A percentile compares a stretch with the other conserved stretches of the same genome.
Conservation (phyloP, 1,284 basidiomycete genomes). For the Sporisorium scitamineum region DNA sequence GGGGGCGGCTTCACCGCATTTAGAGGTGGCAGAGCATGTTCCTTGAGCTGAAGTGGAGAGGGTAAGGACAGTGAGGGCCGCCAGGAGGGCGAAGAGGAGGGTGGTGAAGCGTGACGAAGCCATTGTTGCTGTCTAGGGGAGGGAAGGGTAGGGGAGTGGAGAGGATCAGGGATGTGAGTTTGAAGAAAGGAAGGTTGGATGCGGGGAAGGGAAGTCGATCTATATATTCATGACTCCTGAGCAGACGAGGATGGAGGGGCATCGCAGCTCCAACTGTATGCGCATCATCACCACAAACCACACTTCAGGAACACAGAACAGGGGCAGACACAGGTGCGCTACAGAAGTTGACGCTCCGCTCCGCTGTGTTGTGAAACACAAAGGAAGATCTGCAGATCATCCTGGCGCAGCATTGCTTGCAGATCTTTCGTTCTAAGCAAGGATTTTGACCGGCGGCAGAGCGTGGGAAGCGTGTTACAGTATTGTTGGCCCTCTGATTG, state of each 20-base stretch:
- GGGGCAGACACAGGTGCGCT: too few species aligned
- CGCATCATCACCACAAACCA: not conserved
- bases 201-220: not conserved
- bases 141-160: not conserved
- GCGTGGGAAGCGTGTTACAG: not conserved
- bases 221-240: not conserved
- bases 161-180: constrained; percentile 11
- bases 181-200: not conserved
- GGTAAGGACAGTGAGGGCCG: constrained; percentile 20
- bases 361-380: not conserved
- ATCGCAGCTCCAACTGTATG: too few species aligned
- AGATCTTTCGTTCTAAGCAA: not conserved
- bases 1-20: constrained; percentile 32
- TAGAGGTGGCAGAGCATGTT: constrained; percentile 28
- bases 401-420: not conserved
- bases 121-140: constrained; percentile 8
- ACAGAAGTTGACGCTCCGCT: too few species aligned
- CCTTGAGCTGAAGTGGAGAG: constrained; percentile 9
- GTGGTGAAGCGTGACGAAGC: constrained; percentile 13
- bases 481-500: not conserved
- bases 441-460: not conserved
- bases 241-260: too few species aligned
- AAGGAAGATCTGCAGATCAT: not conserved
- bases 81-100: constrained; percentile 24
- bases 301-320: not conserved